Conservation (phyloP, 208 protist species). For the Leishmania aethiopica region DNA sequence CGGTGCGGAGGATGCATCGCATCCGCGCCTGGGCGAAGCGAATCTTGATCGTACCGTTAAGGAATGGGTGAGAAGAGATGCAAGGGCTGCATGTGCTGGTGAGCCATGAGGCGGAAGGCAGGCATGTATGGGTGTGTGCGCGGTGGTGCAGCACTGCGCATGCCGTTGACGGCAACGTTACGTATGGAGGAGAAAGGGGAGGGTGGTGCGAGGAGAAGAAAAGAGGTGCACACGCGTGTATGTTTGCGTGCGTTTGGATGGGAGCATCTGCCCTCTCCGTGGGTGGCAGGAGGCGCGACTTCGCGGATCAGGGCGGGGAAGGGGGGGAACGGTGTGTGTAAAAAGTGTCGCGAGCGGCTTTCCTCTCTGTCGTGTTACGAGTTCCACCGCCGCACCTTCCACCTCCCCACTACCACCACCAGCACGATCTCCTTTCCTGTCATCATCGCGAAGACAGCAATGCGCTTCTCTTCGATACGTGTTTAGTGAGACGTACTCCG, state of each 20-base stretch:
- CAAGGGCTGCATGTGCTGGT: neutral
- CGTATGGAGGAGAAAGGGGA: neutral
- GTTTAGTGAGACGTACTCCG: neutral
- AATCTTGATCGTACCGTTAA: neutral
- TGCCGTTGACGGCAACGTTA: neutral
- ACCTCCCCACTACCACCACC: neutral
- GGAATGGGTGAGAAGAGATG: neutral
- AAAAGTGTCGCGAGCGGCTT: neutral
- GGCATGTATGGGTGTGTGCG: neutral
- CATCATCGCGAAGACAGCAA: neutral
- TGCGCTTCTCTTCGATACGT: neutral
- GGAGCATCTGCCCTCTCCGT: neutral
- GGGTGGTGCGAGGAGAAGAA: neutral
- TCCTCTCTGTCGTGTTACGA: neutral
- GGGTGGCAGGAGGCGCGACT: neutral
- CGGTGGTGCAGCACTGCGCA: neutral
- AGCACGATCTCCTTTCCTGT: neutral
- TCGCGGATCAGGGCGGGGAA: neutral
- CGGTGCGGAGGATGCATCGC: neutral
- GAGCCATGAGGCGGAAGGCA: neutral
- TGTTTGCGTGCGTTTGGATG: neutral
- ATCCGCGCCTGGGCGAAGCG: neutral
- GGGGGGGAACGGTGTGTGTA: neutral
- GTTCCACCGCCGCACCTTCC: neutral
- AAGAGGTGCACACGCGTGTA: neutral